phyloP scores from a whole-genome alignment of 805 yeast genomes.

The Ogataea glucozyma region DNA sequence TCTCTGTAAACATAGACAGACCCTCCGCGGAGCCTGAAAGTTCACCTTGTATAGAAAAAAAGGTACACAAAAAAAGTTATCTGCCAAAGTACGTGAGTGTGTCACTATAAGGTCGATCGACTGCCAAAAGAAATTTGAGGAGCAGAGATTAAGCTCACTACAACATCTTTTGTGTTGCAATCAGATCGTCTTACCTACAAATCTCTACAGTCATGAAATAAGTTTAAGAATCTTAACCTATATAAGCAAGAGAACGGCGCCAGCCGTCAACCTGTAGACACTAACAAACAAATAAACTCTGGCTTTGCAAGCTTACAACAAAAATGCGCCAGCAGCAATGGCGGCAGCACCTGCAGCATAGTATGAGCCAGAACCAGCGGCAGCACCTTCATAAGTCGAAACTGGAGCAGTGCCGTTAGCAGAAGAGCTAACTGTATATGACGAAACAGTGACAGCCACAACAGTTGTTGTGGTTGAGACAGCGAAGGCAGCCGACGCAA shows the following conservation, averaged over 20 bases:
- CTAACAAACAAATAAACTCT: not conserved
- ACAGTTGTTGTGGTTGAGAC: conserved; percentile 36
- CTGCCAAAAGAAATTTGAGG: too few species aligned
- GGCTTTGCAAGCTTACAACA: conserved; percentile 24
- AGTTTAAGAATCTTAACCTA: too few species aligned
- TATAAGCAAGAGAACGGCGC: not conserved
- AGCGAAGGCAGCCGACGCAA: conserved; percentile 37
- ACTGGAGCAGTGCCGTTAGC: conserved; percentile 26
- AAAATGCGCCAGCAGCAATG: conserved; percentile 36
- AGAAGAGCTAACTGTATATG: conserved; percentile 37
- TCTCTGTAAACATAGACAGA: too few species aligned
- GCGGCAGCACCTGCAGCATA: conserved; percentile 36
- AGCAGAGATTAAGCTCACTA: too few species aligned
- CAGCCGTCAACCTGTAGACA: not conserved
- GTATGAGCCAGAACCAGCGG: conserved; percentile 21
- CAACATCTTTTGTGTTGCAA: too few species aligned
- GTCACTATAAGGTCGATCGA: too few species aligned
- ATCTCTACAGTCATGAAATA: too few species aligned
- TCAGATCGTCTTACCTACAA: too few species aligned
- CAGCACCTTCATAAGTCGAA: conserved; percentile 34
- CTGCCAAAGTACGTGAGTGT: too few species aligned
- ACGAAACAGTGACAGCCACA: conserved; percentile 40
- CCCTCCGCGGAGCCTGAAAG: too few species aligned
- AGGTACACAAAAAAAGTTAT: too few species aligned
- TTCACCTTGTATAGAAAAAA: too few species aligned